Evolutionary conservation across 495 filamentous ascomycete species (phyloP).

Genomic region (Penicillium paradoxum): DNA sequence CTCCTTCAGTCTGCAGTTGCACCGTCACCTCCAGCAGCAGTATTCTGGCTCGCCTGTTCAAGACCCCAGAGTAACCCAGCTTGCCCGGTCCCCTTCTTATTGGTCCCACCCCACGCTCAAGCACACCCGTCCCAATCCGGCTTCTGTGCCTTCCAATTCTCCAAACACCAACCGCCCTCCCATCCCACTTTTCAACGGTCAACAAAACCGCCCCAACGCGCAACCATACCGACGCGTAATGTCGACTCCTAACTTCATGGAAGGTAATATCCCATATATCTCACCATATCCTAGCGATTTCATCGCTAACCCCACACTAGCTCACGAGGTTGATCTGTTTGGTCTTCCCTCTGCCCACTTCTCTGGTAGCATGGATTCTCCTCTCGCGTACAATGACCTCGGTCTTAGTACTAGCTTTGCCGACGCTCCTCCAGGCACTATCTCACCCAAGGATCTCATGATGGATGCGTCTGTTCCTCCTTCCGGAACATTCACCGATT

Average conservation of each 20-base stretch:
- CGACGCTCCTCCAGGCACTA: conserved; percentile 48
- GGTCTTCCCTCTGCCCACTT: conserved; percentile 28
- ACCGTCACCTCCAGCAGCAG: conserved; percentile 35
- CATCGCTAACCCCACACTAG: conserved; percentile 6
- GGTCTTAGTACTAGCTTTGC: conserved; percentile 11
- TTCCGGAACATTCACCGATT: conserved; percentile 73
- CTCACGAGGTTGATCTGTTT: conserved; percentile 28
- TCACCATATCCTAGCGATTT: conserved; percentile 1
- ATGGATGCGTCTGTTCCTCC: conserved; percentile 74
- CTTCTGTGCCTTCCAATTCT: conserved; percentile 35
- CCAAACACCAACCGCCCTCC: conserved; percentile 43
- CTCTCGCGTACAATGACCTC: conserved; percentile 15
- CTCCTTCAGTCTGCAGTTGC: conserved; percentile 34
- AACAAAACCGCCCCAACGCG: conserved; percentile 22
- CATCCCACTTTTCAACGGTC: conserved; percentile 47
- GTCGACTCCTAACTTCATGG: conserved; percentile 37
- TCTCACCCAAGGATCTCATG: conserved; percentile 83
- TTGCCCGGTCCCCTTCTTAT: conserved; percentile 39
- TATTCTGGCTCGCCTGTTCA: conserved; percentile 31
- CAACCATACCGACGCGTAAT: conserved; percentile 32
- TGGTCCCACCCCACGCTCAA: conserved; percentile 41
- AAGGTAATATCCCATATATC: conserved; percentile 18
- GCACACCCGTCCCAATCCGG: conserved; percentile 30
- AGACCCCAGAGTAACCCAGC: conserved; percentile 37
- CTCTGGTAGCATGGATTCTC: conserved; percentile 30